A percentile compares a stretch with the other conserved stretches of the same genome.
phyloP scores from a whole-genome alignment of 1,139 yeast species.

The Pichia sp. region DNA sequence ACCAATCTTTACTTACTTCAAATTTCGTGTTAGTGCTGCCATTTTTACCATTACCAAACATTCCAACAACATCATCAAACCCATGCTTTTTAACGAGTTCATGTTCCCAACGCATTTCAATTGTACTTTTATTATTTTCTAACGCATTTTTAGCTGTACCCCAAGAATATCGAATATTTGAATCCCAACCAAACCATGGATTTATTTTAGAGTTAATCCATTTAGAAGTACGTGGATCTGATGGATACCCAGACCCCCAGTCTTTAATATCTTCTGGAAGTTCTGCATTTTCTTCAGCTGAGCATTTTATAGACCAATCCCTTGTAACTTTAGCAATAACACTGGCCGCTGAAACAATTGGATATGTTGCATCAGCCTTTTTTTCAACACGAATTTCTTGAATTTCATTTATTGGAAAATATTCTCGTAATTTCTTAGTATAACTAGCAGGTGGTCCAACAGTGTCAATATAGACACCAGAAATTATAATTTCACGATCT shows the following conservation, averaged over 20 bases:
- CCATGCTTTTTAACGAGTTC: conserved; percentile 28
- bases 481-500: conserved; percentile 28
- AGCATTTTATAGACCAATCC: conserved; percentile 49
- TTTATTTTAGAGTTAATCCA: conserved; percentile 67
- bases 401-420: conserved; percentile 54
- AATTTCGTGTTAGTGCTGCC: neutral
- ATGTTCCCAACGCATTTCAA: conserved; percentile 52
- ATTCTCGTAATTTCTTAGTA: conserved; percentile 60
- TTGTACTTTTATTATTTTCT: conserved; percentile 42
- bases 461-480: conserved; percentile 82
- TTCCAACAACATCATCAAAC: conserved; percentile 8
- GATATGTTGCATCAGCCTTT: conserved; percentile 91
- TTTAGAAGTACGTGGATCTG: conserved; percentile 74
- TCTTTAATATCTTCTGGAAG: conserved; percentile 12
- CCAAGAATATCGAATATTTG: conserved; percentile 81
- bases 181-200: conserved; percentile 82
- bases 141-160: conserved; percentile 79
- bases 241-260: conserved; percentile 92
- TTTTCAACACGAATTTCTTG: conserved; percentile 75
- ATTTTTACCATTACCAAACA: neutral
- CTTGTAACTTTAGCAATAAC: conserved; percentile 96
- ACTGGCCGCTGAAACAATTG: conserved; percentile 94
- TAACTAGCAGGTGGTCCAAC: conserved; percentile 92
- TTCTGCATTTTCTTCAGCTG: conserved; percentile 3
- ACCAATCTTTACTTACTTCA: conserved; percentile 11